A percentile compares a stretch with the other conserved stretches of the same genome.
Conservation (phyloP, 2,329 filamentous ascomycete genomes). For the Penicillium sp. region DNA sequence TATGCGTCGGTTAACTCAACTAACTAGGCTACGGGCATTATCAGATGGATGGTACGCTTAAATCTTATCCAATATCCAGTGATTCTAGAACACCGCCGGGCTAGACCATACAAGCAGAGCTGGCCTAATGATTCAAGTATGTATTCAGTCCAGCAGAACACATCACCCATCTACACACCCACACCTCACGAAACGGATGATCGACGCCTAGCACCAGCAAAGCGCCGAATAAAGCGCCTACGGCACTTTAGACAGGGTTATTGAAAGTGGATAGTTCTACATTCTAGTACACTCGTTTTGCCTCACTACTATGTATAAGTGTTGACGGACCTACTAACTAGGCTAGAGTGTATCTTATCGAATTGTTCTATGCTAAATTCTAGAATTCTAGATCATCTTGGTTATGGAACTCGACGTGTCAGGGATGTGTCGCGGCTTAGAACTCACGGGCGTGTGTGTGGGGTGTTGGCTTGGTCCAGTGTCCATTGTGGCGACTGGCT, state of each 20-base stretch:
- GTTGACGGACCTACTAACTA: not conserved
- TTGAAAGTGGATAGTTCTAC: not conserved
- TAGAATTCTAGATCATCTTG: slow-evolving; percentile 5
- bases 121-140: not conserved
- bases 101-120: not conserved
- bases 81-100: not conserved
- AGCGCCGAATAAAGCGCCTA: not conserved
- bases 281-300: not conserved
- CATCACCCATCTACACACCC: not conserved
- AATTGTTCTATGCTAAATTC: not conserved
- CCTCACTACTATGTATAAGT: not conserved
- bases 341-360: not conserved
- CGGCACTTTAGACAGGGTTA: not conserved
- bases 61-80: too few relatives aligned
- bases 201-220: slow-evolving; percentile 22
- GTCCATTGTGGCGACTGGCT: not conserved
- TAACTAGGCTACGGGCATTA: not conserved
- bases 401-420: slow-evolving; percentile 24
- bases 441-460: slow-evolving; percentile 5
- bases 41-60: not conserved
- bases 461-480: not conserved
- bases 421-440: slow-evolving; percentile 24
- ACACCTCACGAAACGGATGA: slow-evolving; percentile 24
- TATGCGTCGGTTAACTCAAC: too few relatives aligned
- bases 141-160: not conserved